Evolutionary conservation across 2,329 filamentous ascomycete species (phyloP), one percentile per base, ranked within the genome.

Genomic region (Apiospora hydei): DNA sequence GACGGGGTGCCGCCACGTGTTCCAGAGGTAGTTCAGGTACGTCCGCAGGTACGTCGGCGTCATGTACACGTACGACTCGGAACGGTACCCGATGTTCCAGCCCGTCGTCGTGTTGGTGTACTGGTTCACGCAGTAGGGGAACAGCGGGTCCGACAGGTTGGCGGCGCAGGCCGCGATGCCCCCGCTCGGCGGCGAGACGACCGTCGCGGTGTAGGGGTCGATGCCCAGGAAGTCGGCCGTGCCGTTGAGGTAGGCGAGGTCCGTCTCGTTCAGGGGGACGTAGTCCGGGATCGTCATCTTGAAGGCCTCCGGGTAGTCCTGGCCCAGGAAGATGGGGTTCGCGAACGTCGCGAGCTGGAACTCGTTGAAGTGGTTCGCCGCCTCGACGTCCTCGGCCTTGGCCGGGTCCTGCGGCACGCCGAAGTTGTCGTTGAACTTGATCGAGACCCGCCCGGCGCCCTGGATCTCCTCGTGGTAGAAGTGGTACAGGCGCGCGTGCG

Each of bases 1-100:
- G 10, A 88, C 81, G 0, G 87, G 86, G 0, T 79, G 77, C 44
- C 80, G 84, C 82, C 86, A 92, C 0, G 87, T 90, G 78, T 90
- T 90, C 83, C 86, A 89, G 2, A 92, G 80, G 76, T 90, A 91
- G 74, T 83, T 85, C 5, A 90, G 82, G 73, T 88, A 87, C 70
- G 82, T 83, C 70, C 88, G 84, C n/a, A 92, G 83, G 74, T 89
- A 90, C 2, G 83, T 84, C 0, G 89, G 89, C 0, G 89, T 87
- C 46, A 87, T 86, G 79, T 90, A 90, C n/a, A 88, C 85, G 76
- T 90, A 89, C 2, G 83, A 83, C 46, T 88, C 81, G 2, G 87
- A 89, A 16, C 84, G 82, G 73, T 90, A 89, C 26, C 89, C 89
- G 68, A 90, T 87, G 74, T 87, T 82, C 89, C 89, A 91, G 2